Conservation (phyloP, 352 stramenopile genomes). For the Phytophthora boehmeriae region DNA sequence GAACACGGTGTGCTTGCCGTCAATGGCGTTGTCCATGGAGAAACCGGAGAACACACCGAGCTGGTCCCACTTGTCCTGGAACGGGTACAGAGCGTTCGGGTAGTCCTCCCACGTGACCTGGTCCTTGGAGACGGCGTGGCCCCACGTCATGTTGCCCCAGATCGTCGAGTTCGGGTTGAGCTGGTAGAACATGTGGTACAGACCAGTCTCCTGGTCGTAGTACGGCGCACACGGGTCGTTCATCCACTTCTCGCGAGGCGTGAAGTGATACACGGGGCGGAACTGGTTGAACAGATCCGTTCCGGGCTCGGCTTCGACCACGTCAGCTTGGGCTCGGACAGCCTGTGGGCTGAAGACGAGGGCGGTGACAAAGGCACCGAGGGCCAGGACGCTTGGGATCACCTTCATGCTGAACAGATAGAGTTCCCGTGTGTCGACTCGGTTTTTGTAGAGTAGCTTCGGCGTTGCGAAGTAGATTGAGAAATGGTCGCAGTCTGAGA, state of each 20-base stretch:
- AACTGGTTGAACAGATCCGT: constrained; percentile 59
- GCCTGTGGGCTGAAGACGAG: constrained; percentile 22
- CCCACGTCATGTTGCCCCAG: constrained; percentile 83
- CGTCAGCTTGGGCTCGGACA: constrained; percentile 13
- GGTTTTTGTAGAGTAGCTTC: constrained; percentile 4
- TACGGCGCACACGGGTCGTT: constrained; percentile 85
- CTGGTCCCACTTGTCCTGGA: constrained; percentile 67
- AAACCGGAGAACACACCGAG: constrained; percentile 82
- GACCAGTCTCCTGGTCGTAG: constrained; percentile 57
- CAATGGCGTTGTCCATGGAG: constrained; percentile 56
- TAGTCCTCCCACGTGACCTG: constrained; percentile 77
- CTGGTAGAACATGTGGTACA: constrained; percentile 88
- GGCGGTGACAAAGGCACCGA: constrained; percentile 18
- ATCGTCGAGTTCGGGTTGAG: constrained; percentile 59
- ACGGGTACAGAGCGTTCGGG: constrained; percentile 55
- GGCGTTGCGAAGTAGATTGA: constrained; percentile 28
- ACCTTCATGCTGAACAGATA: constrained; percentile 29
- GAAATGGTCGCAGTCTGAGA: constrained; percentile 16
- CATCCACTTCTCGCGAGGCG: constrained; percentile 77
- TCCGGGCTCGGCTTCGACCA: constrained; percentile 39
- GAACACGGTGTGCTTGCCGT: constrained; percentile 71
- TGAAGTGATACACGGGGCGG: constrained; percentile 68
- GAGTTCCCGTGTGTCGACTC: not conserved
- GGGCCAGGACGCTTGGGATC: constrained; percentile 19
- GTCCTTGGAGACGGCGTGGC: constrained; percentile 72